These are phyloP conservation scores for Aspergillus tamarii DNA, from an alignment of 2,329 filamentous ascomycete genomes.

Conservation along the genomic window DNA sequence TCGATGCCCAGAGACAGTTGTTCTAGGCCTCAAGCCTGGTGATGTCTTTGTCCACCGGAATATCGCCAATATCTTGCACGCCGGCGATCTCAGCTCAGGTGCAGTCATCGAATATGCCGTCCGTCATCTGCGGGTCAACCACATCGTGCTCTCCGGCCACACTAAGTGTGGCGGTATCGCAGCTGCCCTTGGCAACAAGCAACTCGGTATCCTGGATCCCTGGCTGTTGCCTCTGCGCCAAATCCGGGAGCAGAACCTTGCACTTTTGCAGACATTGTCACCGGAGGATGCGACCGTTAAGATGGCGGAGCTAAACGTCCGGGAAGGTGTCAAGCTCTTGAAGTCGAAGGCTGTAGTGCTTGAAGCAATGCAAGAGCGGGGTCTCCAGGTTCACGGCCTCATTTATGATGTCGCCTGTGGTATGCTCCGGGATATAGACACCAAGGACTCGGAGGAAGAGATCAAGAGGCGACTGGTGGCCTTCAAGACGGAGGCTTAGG, in stretches of 20 bases:
- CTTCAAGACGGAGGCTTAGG: slow-evolving; percentile 40
- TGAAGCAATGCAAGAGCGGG: slow-evolving; percentile 71
- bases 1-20: slow-evolving; percentile 79
- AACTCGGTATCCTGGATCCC: slow-evolving; percentile 62
- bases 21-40: slow-evolving; percentile 76
- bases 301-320: slow-evolving; percentile 77
- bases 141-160: slow-evolving; percentile 65
- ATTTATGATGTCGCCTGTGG: slow-evolving; percentile 69
- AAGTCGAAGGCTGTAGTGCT: slow-evolving; percentile 70
- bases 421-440: slow-evolving; percentile 57
- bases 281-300: slow-evolving; percentile 58
- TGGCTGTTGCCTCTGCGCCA: slow-evolving; percentile 63
- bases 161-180: slow-evolving; percentile 63
- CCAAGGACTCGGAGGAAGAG: slow-evolving; percentile 43
- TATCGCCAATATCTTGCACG: slow-evolving; percentile 80
- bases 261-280: slow-evolving; percentile 52
- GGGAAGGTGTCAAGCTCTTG: slow-evolving; percentile 67
- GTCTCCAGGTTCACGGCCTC: slow-evolving; percentile 75
- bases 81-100: slow-evolving; percentile 73
- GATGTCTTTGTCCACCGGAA: slow-evolving; percentile 90
- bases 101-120: slow-evolving; percentile 82
- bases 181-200: slow-evolving; percentile 58
- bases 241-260: slow-evolving; percentile 57
- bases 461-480: slow-evolving; percentile 43
- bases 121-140: slow-evolving; percentile 67